Evolutionary conservation across 192 early-diverging fungal species (phyloP), one percentile per base, ranked within the genome.

Genomic region (Umbelopsis vinacea): DNA sequence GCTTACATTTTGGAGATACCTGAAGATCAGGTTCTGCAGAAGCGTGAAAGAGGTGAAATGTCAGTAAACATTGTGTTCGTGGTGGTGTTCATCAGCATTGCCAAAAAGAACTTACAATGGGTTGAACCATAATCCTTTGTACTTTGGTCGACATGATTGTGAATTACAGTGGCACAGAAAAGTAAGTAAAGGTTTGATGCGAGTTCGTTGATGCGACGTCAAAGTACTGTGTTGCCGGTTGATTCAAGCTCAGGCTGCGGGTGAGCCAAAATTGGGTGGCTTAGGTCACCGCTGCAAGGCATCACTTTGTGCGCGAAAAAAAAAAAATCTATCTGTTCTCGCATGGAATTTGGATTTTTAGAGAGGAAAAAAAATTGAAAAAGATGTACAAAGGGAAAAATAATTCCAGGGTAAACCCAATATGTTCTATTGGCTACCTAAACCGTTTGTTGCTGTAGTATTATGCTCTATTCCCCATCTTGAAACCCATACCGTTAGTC

Each of bases 1-100:
- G 45, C 76, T 77, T 87, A 93, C 92, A 80, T 94, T 92, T 83
- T 98, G 96, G 71, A 98, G 86, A 78, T 93, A 92, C 83, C 93
- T 90, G 91, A 98, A 98, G 70, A 98, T 97, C 79, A 98, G 90
- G 84, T 95, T 97, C 89, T 90, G 87, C 37, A 46, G 2, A 53
- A 46, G 22, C 10, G 29, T 54, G 45, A 35, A 17, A 15, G 22
- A 6, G 11, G 37, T n/a, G 60, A 19, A 43, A 40, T 55, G 50
- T 37, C 37, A 55, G 21, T 48, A 66, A 35, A 66, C 19, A 26
- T 43, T 46, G 35, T 26, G 52, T n/a, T 66, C 29, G 29, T 29
- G 29, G 11, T 12, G 2, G 40, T 43, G 40, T 43, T 6, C 11
- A 43, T 29, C 40, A 45, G 19, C 60, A 29, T 15, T 6, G 43